Evolutionary conservation across 306 rosid genomes (phyloP), one percentile per base, ranked within the genome.

Genomic region (Pyrus communis): DNA sequence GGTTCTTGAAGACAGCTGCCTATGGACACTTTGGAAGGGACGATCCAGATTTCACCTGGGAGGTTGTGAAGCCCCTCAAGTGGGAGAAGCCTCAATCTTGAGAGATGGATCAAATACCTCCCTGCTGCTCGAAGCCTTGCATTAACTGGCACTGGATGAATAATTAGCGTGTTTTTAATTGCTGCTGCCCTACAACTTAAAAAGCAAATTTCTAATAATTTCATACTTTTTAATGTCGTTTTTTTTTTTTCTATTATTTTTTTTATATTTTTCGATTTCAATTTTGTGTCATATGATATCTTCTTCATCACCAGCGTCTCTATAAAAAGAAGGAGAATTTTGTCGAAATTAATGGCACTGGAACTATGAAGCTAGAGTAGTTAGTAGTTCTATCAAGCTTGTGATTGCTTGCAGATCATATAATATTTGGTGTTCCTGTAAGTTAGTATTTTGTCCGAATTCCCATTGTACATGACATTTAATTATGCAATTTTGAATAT

Each of bases 21-120:
- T 96, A 96, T 52, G 99, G 99, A 85, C 99, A 96, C 84, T 96
- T 96, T 1, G 99, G 99, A 81, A 89, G 99, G 89, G 98, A 96
- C 38, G 99, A 93, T 73, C 76, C 98, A 2, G 99, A 96, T 80
- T 96, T 96, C 90, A 93, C 99, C 71, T 96, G 99, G 99, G 99
- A 96, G 86, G 86, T 86, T 78, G 96, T 96, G 74, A 96, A 96
- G 97, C 98, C 98, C 85, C 99, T 96, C 80, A 89, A 96, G 87
- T 88, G 93, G 93, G 98, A 96, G 83, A 91, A 96, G 86, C 93
- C 98, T 55, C 93, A 89, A 70, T 85, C 95, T 27, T 61, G 19
- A 27, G 67, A 78, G 78, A 35, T 60, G 19, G 3, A 46, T 66
- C 76, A 17, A 67, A 11, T 38, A 71, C 8, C 59, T 74, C 66